Percentiles rank a stretch among this genome's conserved stretches.
phyloP scores from a whole-genome alignment of 2,329 filamentous ascomycete species.

The Arachnopeziza araneosa region DNA sequence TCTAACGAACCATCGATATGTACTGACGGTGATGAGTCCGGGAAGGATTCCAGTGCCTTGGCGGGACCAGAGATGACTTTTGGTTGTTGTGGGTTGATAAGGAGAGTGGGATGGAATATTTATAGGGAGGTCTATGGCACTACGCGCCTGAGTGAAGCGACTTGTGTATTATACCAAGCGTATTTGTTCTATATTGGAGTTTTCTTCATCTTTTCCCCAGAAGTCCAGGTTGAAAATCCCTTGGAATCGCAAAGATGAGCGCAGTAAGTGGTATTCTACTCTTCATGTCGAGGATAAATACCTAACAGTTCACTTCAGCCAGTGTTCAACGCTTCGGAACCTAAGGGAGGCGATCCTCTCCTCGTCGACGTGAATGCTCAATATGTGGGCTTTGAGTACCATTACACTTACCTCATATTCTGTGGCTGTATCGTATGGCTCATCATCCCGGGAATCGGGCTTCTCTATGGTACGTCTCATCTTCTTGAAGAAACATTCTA shows the following conservation, averaged over 20 bases:
- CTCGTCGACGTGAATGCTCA: slow-evolving; percentile 46
- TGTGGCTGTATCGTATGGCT: slow-evolving; percentile 59
- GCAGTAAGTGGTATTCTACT: slow-evolving; percentile 17
- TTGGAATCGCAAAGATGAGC: neutral
- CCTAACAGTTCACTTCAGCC: slow-evolving; percentile 15
- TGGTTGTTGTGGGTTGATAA: neutral
- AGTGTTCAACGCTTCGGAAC: slow-evolving; percentile 28
- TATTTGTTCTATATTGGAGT: neutral
- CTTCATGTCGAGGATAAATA: slow-evolving; percentile 6
- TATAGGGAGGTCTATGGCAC: neutral
- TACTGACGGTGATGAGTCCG: neutral
- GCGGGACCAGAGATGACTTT: neutral
- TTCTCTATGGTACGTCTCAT: slow-evolving; percentile 46
- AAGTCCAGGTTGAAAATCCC: neutral
- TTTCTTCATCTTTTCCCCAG: neutral
- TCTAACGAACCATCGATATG: neutral
- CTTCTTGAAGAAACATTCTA: too few species aligned
- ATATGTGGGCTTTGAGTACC: slow-evolving; percentile 53
- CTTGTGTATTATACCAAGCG: too few species aligned
- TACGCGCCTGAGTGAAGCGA: too few species aligned
- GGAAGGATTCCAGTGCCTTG: neutral
- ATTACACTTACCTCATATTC: slow-evolving; percentile 55
- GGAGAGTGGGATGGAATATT: neutral
- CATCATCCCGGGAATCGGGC: slow-evolving; percentile 61
- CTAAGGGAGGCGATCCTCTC: slow-evolving; percentile 49